Percentiles rank a stretch among this genome's conserved stretches.
Evolutionary conservation across 2,329 filamentous ascomycete species (phyloP).

Genomic region (Cladophialophora chaetospira): DNA sequence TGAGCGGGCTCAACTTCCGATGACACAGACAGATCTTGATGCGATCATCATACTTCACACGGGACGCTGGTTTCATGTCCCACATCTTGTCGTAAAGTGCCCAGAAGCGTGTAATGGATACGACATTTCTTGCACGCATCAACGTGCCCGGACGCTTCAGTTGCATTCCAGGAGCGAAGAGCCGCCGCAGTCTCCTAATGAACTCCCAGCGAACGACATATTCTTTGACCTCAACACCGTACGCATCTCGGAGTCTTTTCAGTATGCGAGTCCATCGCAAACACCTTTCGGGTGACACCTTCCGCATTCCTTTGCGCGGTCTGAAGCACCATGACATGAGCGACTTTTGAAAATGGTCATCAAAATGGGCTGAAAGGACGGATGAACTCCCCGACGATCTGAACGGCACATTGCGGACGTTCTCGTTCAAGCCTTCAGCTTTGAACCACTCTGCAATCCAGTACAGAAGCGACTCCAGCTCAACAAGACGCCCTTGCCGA

Average conservation of each 20-base stretch:
- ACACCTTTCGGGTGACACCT: slow-evolving; percentile 20
- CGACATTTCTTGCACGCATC: slow-evolving; percentile 12
- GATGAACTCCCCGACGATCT: slow-evolving; percentile 4
- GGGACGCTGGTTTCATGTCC: slow-evolving; percentile 22
- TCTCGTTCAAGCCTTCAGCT: slow-evolving; percentile 12
- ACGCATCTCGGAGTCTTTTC: slow-evolving; percentile 22
- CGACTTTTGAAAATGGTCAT: slow-evolving; percentile 46
- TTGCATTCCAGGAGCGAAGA: slow-evolving; percentile 14
- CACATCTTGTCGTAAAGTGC: slow-evolving; percentile 25
- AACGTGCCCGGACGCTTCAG: slow-evolving; percentile 2
- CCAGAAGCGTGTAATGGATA: slow-evolving; percentile 16
- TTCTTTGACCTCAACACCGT: slow-evolving; percentile 24
- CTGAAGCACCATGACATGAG: slow-evolving; percentile 55
- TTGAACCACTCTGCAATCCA: slow-evolving; percentile 29
- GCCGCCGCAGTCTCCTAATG: slow-evolving; percentile 15
- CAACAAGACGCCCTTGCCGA: slow-evolving; percentile 16
- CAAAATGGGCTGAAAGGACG: slow-evolving; percentile 46
- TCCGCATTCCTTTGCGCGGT: slow-evolving; percentile 16
- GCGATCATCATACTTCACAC: slow-evolving; percentile 13
- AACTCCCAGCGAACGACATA: slow-evolving; percentile 20
- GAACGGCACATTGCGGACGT: neutral
- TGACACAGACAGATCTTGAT: slow-evolving; percentile 1
- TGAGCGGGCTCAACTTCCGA: slow-evolving; percentile 3
- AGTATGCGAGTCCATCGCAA: slow-evolving; percentile 27
- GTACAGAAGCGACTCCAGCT: slow-evolving; percentile 19